Evolutionary conservation across 306 rosid genomes (phyloP).

Genomic region (Ceratonia siliqua): DNA sequence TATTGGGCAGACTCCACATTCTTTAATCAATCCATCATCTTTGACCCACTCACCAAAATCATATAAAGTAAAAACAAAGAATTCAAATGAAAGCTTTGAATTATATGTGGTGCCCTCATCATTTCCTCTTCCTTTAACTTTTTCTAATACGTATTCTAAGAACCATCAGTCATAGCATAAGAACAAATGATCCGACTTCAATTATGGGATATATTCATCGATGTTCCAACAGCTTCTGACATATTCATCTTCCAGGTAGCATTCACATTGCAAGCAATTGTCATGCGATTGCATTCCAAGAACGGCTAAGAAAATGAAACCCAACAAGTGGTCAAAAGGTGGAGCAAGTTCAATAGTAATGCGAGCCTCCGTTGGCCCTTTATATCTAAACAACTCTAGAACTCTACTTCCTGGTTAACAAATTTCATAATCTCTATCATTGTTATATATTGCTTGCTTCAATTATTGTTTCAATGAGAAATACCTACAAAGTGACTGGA

Average conservation of each 20-base stretch:
- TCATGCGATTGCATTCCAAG: not conserved
- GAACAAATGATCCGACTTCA: not conserved
- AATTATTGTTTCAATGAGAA: not conserved
- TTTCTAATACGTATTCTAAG: no score
- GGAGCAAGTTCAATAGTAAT: not conserved
- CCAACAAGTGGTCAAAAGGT: not conserved
- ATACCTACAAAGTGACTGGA: not conserved
- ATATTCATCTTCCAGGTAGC: not conserved
- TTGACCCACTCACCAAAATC: no score
- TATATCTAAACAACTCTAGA: not conserved
- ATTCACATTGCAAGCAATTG: not conserved
- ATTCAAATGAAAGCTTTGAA: no score
- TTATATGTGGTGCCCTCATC: no score
- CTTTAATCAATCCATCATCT: no score
- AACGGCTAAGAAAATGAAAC: not conserved
- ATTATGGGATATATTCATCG: not conserved
- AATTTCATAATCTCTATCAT: not conserved
- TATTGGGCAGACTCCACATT: no score
- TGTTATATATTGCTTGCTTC: not conserved
- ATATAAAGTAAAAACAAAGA: no score
- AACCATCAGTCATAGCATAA: not conserved
- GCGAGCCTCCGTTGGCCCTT: not conserved
- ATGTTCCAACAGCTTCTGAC: not conserved
- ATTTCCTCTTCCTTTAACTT: no score
- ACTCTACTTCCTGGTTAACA: not conserved